phyloP scores from a whole-genome alignment of 2,329 filamentous ascomycete genomes.

The Trichoderma sp. region DNA sequence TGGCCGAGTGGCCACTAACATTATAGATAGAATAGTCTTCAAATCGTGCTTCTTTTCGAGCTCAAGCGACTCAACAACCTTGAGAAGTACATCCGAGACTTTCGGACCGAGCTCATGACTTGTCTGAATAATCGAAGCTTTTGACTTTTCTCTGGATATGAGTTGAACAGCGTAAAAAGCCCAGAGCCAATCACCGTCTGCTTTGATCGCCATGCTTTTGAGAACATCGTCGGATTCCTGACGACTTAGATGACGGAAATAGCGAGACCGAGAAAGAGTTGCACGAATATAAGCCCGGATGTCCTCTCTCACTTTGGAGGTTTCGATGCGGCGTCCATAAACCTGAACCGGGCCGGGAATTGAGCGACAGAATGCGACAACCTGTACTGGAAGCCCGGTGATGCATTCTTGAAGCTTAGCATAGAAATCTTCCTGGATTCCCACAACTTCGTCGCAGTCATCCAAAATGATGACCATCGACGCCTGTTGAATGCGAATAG shows the following conservation, averaged over 20 bases:
- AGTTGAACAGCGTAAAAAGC: neutral
- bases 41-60: neutral
- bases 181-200: neutral
- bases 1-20: neutral
- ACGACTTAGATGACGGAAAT: neutral
- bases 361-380: neutral
- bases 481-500: conserved; percentile 28
- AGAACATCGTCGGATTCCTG: neutral
- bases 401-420: neutral
- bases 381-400: neutral
- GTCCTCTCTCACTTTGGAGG: neutral
- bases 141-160: neutral
- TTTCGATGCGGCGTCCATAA: neutral
- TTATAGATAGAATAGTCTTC: neutral
- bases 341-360: neutral
- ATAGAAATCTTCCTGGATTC: neutral
- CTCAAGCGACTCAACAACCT: neutral
- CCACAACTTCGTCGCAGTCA: conserved; percentile 36
- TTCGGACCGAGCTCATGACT: neutral
- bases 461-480: conserved; percentile 37
- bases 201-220: neutral
- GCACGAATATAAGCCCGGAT: neutral
- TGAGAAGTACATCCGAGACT: neutral
- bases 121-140: neutral
- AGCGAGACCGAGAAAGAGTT: neutral